Evolutionary conservation across 1,284 basidiomycete species (phyloP).

Genomic region (Phlebopus sp.): DNA sequence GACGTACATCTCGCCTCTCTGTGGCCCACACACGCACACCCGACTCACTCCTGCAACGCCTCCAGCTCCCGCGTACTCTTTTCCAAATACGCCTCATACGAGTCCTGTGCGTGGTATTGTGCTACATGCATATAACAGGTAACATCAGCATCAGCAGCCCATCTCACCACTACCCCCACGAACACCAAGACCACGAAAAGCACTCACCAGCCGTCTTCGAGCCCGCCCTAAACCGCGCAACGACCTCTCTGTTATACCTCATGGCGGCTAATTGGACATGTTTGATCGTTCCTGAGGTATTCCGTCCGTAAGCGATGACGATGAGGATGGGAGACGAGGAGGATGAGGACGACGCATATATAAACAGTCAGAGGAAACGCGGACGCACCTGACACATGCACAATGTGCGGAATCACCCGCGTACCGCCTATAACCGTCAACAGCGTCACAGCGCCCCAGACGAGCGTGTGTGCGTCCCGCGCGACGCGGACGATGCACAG

Average conservation of each 20-base stretch:
- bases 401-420: slow-evolving; percentile 62
- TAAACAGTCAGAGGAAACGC: no score
- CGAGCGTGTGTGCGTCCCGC: slow-evolving; percentile 68
- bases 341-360: no score
- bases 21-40: no score
- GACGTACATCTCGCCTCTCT: no score
- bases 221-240: slow-evolving; percentile 58
- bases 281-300: slow-evolving; percentile 66
- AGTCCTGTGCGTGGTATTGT: slow-evolving; percentile 47
- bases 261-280: slow-evolving; percentile 75
- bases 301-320: not conserved
- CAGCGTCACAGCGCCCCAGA: slow-evolving; percentile 71
- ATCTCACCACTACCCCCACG: no score
- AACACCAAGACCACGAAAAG: no score
- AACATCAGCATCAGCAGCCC: no score
- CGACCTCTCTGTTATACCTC: slow-evolving; percentile 62
- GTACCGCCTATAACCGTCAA: slow-evolving; percentile 57
- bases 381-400: slow-evolving; percentile 75
- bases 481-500: slow-evolving; percentile 78
- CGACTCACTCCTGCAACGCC: slow-evolving; percentile 54
- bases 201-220: slow-evolving; percentile 50
- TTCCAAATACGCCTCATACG: slow-evolving; percentile 55
- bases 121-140: slow-evolving; percentile 33
- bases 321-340: not conserved
- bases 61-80: slow-evolving; percentile 60